Evolutionary conservation across 495 filamentous ascomycete genomes (phyloP).

Genomic region (Annulohypoxylon bovei): DNA sequence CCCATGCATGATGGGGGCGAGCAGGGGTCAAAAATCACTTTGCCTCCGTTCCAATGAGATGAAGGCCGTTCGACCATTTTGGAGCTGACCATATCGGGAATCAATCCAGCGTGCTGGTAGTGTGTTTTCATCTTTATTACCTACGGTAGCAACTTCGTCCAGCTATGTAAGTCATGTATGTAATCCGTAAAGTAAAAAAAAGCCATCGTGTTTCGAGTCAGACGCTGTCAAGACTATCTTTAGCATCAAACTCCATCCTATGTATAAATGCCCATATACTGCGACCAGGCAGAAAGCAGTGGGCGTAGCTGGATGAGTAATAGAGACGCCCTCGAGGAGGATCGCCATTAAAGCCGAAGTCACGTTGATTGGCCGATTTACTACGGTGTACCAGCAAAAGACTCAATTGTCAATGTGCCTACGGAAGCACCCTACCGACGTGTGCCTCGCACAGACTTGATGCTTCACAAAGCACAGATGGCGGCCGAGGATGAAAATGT

Average conservation of each 20-base stretch:
- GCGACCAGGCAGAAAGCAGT: constrained; percentile 11
- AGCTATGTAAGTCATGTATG: constrained; percentile 1
- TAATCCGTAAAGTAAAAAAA: not conserved
- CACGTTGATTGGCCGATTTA: constrained; percentile 26
- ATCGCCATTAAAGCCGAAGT: constrained; percentile 29
- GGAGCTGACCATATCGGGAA: constrained; percentile 45
- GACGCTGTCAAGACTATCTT: constrained; percentile 30
- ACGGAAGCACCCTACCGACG: constrained; percentile 27
- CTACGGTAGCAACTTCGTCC: constrained; percentile 20
- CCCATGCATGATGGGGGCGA: constrained; percentile 35
- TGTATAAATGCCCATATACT: constrained; percentile 1
- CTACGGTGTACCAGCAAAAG: constrained; percentile 32
- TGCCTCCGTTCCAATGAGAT: constrained; percentile 44
- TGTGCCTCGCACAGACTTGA: constrained; percentile 31
- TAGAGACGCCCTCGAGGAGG: constrained; percentile 13
- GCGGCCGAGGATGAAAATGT: not conserved
- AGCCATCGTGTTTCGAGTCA: constrained; percentile 23
- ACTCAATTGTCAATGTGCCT: constrained; percentile 14
- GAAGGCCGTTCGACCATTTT: constrained; percentile 43
- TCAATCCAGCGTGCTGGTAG: constrained; percentile 42
- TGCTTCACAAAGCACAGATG: constrained; percentile 14
- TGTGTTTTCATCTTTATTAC: constrained; percentile 40
- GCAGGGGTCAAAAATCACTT: constrained; percentile 33
- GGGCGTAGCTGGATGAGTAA: constrained; percentile 20
- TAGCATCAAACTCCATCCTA: constrained; percentile 26